These are phyloP conservation scores for Haematococcus lacustris DNA, from an alignment of 139 green algal species.

Conservation along the genomic window DNA sequence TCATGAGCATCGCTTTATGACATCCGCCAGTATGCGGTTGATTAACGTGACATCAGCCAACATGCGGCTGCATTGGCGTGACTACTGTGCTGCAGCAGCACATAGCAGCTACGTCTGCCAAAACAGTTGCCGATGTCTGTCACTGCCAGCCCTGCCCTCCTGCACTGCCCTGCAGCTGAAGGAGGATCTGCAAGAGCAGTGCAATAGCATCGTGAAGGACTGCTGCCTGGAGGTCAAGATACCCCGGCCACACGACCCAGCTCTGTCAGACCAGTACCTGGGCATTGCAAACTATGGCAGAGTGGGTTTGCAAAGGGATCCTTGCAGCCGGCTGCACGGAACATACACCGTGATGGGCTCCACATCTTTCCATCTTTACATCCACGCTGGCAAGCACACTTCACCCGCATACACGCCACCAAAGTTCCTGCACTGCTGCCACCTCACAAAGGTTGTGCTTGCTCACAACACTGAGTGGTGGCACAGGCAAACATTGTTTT, in stretches of 20 bases:
- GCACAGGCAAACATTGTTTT: neutral
- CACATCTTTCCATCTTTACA: neutral
- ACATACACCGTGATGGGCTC: neutral
- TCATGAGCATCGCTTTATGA: no score
- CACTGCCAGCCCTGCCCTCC: neutral
- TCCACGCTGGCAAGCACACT: neutral
- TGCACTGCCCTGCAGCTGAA: constrained; percentile 11
- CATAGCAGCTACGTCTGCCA: neutral
- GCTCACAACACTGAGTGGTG: neutral
- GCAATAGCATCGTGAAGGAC: neutral
- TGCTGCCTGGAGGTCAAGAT: constrained; percentile 14
- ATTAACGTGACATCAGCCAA: neutral
- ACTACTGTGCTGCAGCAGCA: no score
- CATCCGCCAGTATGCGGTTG: neutral
- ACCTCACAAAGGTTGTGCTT: neutral
- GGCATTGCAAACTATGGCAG: constrained; percentile 21
- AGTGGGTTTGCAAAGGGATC: neutral
- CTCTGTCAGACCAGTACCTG: constrained; percentile 5
- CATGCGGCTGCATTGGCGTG: neutral
- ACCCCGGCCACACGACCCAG: constrained; percentile 9
- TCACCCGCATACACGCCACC: no score
- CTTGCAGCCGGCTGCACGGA: no score
- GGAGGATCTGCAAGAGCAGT: constrained; percentile 26
- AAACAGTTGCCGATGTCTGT: neutral
- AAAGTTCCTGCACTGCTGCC: neutral